A percentile compares a stretch with the other conserved stretches of the same genome.
Evolutionary conservation across 2,329 filamentous ascomycete genomes (phyloP).

Genomic region (Talaromyces funiculosus): DNA sequence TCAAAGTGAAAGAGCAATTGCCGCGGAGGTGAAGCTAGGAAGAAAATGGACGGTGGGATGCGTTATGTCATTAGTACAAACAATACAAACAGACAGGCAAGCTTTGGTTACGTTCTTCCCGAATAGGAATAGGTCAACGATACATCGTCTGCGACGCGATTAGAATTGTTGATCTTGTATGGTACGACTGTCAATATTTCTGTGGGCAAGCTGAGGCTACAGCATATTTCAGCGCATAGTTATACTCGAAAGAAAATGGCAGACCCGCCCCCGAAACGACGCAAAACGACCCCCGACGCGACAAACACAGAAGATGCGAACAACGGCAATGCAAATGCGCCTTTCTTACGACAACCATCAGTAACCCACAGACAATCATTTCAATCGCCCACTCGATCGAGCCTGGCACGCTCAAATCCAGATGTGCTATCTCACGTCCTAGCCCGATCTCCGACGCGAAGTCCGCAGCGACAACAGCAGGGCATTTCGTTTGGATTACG

Average conservation of each 20-base stretch:
- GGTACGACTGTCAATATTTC: not conserved
- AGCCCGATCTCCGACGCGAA: constrained; percentile 36
- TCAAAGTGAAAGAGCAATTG: constrained; percentile 10
- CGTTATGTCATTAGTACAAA: constrained; percentile 36
- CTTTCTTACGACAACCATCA: constrained; percentile 21
- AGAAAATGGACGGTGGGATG: constrained; percentile 4
- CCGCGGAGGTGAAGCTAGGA: constrained; percentile 12
- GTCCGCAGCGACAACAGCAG: constrained; percentile 22
- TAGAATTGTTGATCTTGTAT: not conserved
- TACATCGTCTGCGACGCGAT: not conserved
- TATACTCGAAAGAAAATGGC: constrained; percentile 38
- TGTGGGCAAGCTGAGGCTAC: not conserved
- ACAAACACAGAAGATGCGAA: constrained; percentile 22
- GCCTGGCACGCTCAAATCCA: constrained; percentile 56
- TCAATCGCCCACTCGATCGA: constrained; percentile 62
- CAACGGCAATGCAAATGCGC: constrained; percentile 14
- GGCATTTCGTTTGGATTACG: constrained; percentile 27
- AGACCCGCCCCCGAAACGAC: constrained; percentile 57
- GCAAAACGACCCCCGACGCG: constrained; percentile 54
- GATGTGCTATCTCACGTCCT: constrained; percentile 48
- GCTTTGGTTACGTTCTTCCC: constrained; percentile 2
- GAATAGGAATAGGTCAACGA: constrained; percentile 2
- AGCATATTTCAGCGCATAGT: not conserved
- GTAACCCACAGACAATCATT: constrained; percentile 50
- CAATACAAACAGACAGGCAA: constrained; percentile 28